phyloP scores from a whole-genome alignment of 768 basidiomycete genomes.

The Mycena sanguinolenta region DNA sequence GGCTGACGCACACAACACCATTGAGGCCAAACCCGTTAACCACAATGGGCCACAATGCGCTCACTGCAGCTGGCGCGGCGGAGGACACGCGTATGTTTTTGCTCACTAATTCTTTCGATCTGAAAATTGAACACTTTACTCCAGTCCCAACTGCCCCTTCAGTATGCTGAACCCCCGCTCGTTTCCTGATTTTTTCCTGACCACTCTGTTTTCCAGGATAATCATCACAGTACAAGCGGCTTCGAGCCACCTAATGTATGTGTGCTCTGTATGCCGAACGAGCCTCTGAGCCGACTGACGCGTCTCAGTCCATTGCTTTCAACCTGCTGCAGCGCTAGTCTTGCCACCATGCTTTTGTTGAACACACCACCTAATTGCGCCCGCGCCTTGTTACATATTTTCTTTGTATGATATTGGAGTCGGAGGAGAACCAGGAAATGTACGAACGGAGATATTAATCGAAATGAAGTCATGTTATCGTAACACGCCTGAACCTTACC shows the following conservation, averaged over 20 bases:
- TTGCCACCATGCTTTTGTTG: background rate
- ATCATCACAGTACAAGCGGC: background rate
- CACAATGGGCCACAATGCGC: slow-evolving; percentile 81
- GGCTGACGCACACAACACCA: slow-evolving; percentile 39
- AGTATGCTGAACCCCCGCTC: background rate
- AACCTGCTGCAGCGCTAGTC: background rate
- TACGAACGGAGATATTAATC: slow-evolving; percentile 12
- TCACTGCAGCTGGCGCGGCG: slow-evolving; percentile 81
- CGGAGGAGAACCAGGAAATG: background rate
- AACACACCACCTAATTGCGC: slow-evolving; percentile 7
- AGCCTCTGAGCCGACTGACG: background rate
- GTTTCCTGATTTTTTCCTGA: background rate
- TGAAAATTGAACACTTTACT: background rate
- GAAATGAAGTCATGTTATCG: slow-evolving; percentile 8
- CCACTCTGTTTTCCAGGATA: background rate
- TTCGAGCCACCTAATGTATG: too few relatives aligned
- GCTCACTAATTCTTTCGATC: background rate
- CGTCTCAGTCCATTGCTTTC: slow-evolving; percentile 11
- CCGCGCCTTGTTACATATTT: background rate
- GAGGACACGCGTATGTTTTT: slow-evolving; percentile 32
- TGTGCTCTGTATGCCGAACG: too few relatives aligned
- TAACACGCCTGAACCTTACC: background rate
- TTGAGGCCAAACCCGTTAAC: slow-evolving; percentile 51
- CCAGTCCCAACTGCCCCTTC: slow-evolving; percentile 22
- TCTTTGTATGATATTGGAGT: background rate